These are phyloP conservation scores for Ulvella scutata DNA, from an alignment of 139 green algal genomes.

Conservation along the genomic window DNA sequence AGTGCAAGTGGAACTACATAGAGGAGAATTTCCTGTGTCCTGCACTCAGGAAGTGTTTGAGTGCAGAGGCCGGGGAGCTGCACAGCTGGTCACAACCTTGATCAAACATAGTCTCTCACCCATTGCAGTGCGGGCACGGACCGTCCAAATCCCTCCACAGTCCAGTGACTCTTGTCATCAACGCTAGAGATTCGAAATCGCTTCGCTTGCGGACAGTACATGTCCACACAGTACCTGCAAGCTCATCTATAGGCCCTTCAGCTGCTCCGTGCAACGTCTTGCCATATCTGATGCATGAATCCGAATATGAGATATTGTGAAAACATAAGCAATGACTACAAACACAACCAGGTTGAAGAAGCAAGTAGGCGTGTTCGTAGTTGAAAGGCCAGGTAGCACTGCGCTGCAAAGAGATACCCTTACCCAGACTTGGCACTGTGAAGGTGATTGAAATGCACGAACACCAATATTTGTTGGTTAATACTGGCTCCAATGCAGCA, in stretches of 20 bases:
- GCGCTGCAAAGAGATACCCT: not conserved
- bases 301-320: too few relatives aligned
- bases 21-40: slow-evolving; percentile 2
- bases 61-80: not conserved
- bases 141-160: not conserved
- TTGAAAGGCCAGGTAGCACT: not conserved
- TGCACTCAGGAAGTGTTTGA: not conserved
- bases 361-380: not conserved
- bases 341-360: not conserved
- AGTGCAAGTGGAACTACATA: slow-evolving; percentile 6
- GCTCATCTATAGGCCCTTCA: too few relatives aligned
- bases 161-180: not conserved
- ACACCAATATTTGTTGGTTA: not conserved
- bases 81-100: not conserved
- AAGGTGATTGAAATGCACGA: not conserved
- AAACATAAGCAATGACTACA: too few relatives aligned
- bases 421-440: not conserved
- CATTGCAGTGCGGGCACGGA: not conserved
- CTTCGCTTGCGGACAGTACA: not conserved
- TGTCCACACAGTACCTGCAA: not conserved
- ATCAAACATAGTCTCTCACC: not conserved
- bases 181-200: not conserved
- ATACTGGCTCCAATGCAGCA: too few relatives aligned
- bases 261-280: too few relatives aligned
- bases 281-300: too few relatives aligned